Conservation (phyloP, 768 basidiomycete genomes). For the Chalciporus piperatus region DNA sequence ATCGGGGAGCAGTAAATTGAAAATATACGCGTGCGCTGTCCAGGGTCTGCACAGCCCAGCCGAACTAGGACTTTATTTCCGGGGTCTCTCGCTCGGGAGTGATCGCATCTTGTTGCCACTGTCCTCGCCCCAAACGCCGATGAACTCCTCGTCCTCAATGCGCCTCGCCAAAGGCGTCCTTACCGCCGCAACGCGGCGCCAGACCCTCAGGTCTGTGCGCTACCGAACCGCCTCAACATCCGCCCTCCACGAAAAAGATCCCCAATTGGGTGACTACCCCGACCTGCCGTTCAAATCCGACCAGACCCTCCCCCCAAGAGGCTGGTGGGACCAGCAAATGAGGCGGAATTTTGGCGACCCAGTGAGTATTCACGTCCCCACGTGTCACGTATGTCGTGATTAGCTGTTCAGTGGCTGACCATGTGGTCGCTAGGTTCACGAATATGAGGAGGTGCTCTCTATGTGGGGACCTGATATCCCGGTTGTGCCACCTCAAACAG, state of each 20-base stretch:
- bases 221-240: constrained; percentile 16
- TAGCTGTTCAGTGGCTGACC: constrained; percentile 13
- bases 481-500: constrained; percentile 53
- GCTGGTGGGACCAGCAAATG: constrained; percentile 76
- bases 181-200: constrained; percentile 3
- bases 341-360: constrained; percentile 80
- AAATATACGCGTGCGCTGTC: constrained; percentile 14
- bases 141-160: constrained; percentile 13
- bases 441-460: constrained; percentile 74
- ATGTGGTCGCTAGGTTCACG: constrained; percentile 56
- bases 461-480: constrained; percentile 89
- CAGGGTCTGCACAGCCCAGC: constrained; percentile 12
- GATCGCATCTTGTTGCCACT: neutral
- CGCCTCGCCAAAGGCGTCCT: constrained; percentile 17
- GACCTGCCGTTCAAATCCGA: constrained; percentile 64
- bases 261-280: constrained; percentile 73
- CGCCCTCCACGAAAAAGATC: constrained; percentile 44
- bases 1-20: no score
- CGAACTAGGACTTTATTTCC: neutral
- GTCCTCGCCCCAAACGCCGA: constrained; percentile 15
- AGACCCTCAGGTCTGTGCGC: neutral
- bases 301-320: constrained; percentile 59
- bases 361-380: constrained; percentile 39
- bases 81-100: constrained; percentile 20
- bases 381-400: constrained; percentile 1